Evolutionary conservation across 2,329 filamentous ascomycete genomes (phyloP).

Genomic region (Monascus ruber): DNA sequence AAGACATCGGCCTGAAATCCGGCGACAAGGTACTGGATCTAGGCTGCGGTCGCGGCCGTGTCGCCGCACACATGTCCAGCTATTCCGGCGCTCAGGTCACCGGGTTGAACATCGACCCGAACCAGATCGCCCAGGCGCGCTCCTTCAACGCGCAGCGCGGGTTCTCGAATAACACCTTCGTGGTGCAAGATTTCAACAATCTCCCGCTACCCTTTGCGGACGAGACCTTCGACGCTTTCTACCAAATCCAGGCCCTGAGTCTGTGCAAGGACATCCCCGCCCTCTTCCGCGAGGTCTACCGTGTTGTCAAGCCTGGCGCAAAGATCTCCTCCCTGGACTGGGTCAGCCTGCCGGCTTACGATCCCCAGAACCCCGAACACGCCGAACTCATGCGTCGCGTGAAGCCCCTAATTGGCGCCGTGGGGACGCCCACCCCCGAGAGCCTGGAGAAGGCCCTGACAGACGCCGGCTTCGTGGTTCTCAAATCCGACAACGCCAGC

Average conservation of each 20-base stretch:
- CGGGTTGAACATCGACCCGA: slow-evolving; percentile 45
- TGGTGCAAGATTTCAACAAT: slow-evolving; percentile 42
- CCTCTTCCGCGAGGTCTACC: slow-evolving; percentile 39
- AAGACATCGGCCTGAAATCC: slow-evolving; percentile 34
- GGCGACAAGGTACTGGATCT: slow-evolving; percentile 42
- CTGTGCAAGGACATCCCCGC: slow-evolving; percentile 39
- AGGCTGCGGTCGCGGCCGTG: slow-evolving; percentile 43
- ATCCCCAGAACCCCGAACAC: slow-evolving; percentile 37
- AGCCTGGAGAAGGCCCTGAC: slow-evolving; percentile 36
- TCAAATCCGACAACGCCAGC: slow-evolving; percentile 42
- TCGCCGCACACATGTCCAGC: slow-evolving; percentile 44
- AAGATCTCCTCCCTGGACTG: slow-evolving; percentile 43
- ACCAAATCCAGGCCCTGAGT: slow-evolving; percentile 48
- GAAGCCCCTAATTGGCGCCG: slow-evolving; percentile 45
- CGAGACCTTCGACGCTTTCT: slow-evolving; percentile 41
- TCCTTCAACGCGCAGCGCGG: slow-evolving; percentile 35
- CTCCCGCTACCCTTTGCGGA: slow-evolving; percentile 42
- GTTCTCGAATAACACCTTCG: slow-evolving; percentile 35
- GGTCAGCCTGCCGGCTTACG: slow-evolving; percentile 42
- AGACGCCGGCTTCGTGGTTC: slow-evolving; percentile 38
- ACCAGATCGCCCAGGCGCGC: slow-evolving; percentile 41
- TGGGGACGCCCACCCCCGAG: slow-evolving; percentile 42
- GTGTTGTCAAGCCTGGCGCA: slow-evolving; percentile 41
- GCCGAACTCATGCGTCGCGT: slow-evolving; percentile 43
- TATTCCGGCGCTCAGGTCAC: slow-evolving; percentile 37